Base-by-base conservation (phyloP, 345 rosid species). In the Cardiospermum halicacabum region DNA sequence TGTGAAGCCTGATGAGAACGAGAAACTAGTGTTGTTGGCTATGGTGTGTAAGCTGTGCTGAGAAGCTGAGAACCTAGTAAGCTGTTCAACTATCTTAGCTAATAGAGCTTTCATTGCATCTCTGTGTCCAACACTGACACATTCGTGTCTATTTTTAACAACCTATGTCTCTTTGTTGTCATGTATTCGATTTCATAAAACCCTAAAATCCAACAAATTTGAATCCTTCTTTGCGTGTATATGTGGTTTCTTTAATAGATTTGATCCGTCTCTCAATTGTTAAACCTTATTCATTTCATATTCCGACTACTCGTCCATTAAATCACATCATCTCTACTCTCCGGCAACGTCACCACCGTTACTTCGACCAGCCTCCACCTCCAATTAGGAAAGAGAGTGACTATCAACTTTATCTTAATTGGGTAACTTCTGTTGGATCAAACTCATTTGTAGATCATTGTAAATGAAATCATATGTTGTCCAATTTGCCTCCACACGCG, bases 351-450 rank as follows among this genome's bases (percentile, higher is more conserved):
- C 60, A 36, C 11, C 47, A 5, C 5, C 45, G 1, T 11, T 73
- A 26, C 5, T 68, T 57, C 48, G 73, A 9, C n/a, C n/a, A n/a
- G n/a, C n/a, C n/a, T n/a, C n/a, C n/a, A 10, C 76, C 68, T 8
- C 60, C 66, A 28, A 27, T 53, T 60, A 62, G 22, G 16, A 54
- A 26, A 0, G 70, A 62, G 34, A 67, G 71, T 53, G 56, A 75
- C 26, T 69, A 76, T 61, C 82, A 50, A 68, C 66, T 57, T 68
- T 73, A 82, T 57, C 65, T 75, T 21, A 65, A 66, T 7, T 72
- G 69, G 3, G 70, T 89, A 42, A 72, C 84, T 43, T 72, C 82
- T 51, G 65, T 81, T 68, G 83, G 88, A 58, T 86, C 91, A 2
- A 81, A 47, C 24, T 48, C 76, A 5, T 78, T 79, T 73, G 75